Evolutionary conservation across 148 eudicot genomes (phyloP).

Genomic region (Persicaria tinctoria): DNA sequence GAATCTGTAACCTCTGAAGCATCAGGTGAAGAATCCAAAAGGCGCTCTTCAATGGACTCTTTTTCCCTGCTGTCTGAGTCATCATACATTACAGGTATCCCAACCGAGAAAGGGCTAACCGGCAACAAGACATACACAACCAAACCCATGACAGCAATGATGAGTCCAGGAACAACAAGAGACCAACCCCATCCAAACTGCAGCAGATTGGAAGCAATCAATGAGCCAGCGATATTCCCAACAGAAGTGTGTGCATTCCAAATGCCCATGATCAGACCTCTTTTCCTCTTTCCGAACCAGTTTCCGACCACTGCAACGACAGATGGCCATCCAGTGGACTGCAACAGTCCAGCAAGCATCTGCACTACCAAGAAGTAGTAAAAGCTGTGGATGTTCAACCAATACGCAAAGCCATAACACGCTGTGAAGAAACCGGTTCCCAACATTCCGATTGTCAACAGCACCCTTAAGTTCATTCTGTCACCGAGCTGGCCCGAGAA

Average conservation of each 20-base stretch:
- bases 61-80: conserved; percentile 22
- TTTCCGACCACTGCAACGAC: conserved; percentile 90
- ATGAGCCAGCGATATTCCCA: conserved; percentile 75
- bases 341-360: conserved; percentile 86
- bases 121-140: conserved; percentile 58
- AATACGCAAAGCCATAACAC: conserved; percentile 73
- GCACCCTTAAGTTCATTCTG: conserved; percentile 57
- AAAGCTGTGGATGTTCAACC: conserved; percentile 64
- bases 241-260: conserved; percentile 91
- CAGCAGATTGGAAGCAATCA: conserved; percentile 65
- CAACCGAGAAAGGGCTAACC: conserved; percentile 59
- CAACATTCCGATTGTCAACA: conserved; percentile 74
- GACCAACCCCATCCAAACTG: conserved; percentile 98
- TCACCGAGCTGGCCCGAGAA: conserved; percentile 85
- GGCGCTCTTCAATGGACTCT: conserved; percentile 34
- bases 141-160: conserved; percentile 47
- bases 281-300: conserved; percentile 82
- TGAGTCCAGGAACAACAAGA: conserved; percentile 65
- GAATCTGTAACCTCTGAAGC: neutral
- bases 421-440: conserved; percentile 79
- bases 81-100: conserved; percentile 46
- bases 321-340: conserved; percentile 92
- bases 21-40: conserved; percentile 20
- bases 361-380: conserved; percentile 60
- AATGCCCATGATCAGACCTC: conserved; percentile 88